Evolutionary conservation across 805 yeast species (phyloP).

Genomic region (Zygosaccharomyces bisporus): DNA sequence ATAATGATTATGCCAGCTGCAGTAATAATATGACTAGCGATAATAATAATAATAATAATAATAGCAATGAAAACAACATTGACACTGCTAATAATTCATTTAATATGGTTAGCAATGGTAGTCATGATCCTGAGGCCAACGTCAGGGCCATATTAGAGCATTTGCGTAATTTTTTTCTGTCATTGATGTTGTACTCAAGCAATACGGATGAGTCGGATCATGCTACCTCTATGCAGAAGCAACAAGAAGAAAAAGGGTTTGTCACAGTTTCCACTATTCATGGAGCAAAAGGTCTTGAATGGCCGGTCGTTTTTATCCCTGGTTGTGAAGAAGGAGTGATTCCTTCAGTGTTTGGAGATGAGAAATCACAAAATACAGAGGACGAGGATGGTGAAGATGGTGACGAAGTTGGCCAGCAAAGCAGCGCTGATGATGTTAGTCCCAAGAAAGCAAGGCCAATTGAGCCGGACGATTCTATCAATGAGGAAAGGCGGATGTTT

Average conservation of each 20-base stretch:
- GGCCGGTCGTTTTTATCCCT: conserved; percentile 89
- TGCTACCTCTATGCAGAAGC: conserved; percentile 13
- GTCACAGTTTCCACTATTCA: conserved; percentile 78
- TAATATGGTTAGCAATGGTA: no score
- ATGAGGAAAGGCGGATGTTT: conserved; percentile 80
- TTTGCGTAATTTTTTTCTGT: conserved; percentile 36
- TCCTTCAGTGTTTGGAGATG: conserved; percentile 54
- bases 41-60: neutral
- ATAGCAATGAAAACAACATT: neutral
- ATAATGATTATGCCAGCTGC: neutral
- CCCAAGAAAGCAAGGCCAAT: conserved; percentile 7
- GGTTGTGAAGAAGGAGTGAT: conserved; percentile 62
- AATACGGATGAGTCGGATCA: conserved; percentile 22
- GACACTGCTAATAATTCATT: no score
- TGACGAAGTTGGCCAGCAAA: conserved; percentile 15
- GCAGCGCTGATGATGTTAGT: conserved; percentile 15
- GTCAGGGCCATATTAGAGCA: conserved; percentile 11
- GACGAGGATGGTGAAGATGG: conserved; percentile 27
- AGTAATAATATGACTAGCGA: neutral
- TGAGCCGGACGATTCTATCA: conserved; percentile 32
- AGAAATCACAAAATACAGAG: conserved; percentile 27
- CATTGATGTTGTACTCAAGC: conserved; percentile 36
- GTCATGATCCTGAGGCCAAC: neutral
- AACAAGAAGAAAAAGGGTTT: conserved; percentile 29
- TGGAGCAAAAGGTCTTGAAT: conserved; percentile 89